phyloP scores from a whole-genome alignment of 495 filamentous ascomycete genomes.

The Endocarpon pusillum region DNA sequence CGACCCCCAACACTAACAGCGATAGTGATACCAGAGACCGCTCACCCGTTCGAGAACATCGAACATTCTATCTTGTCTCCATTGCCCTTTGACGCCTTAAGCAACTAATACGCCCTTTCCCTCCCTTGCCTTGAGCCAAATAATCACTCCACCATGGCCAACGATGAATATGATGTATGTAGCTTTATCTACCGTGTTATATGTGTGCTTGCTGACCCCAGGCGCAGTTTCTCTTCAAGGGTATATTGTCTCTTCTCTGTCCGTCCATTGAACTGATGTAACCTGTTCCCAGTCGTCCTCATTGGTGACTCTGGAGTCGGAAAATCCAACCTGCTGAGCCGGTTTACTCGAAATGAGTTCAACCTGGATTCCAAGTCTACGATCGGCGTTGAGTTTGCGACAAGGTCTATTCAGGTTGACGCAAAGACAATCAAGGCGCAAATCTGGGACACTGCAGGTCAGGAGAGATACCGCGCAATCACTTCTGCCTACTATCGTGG shows the following conservation, averaged over 20 bases:
- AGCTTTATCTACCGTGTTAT: constrained; percentile 22
- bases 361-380: constrained; percentile 99
- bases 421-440: constrained; percentile 99
- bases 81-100: neutral
- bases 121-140: constrained; percentile 4
- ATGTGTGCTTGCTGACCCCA: constrained; percentile 7
- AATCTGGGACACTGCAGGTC: constrained; percentile 99
- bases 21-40: neutral
- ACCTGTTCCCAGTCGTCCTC: constrained; percentile 57
- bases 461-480: constrained; percentile 97
- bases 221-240: constrained; percentile 95
- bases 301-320: constrained; percentile 98
- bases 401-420: constrained; percentile 96
- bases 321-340: constrained; percentile 98
- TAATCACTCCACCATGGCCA: constrained; percentile 55
- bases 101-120: constrained; percentile 5
- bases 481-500: constrained; percentile 98
- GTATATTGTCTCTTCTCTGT: constrained; percentile 28
- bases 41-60: neutral
- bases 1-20: neutral
- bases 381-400: constrained; percentile 98
- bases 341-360: constrained; percentile 99
- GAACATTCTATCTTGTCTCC: neutral
- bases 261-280: constrained; percentile 6
- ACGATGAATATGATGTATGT: constrained; percentile 99